phyloP scores from a whole-genome alignment of 768 basidiomycete genomes.

The Aureoboletus auriporus region DNA sequence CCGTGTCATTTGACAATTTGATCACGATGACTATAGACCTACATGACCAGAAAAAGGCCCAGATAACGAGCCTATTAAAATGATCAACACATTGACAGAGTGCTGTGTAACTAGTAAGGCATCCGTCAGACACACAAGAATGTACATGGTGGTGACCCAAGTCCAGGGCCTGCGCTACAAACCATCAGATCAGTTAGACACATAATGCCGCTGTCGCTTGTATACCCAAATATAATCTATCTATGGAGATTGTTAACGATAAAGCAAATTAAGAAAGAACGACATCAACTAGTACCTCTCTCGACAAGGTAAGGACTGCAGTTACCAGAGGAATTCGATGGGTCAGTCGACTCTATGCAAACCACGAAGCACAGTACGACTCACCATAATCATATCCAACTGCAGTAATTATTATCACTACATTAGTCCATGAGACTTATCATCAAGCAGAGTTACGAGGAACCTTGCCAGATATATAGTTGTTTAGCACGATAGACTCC shows the following conservation, averaged over 20 bases:
- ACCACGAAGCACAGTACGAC: neutral
- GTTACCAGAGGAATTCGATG: too few species aligned
- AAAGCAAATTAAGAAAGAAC: too few species aligned
- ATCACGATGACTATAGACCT: neutral
- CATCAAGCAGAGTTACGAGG: neutral
- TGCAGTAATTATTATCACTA: neutral
- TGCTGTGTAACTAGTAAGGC: neutral
- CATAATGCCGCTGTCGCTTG: neutral
- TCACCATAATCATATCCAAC: neutral
- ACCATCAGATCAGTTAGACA: neutral
- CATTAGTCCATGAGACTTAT: neutral
- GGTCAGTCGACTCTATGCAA: too few species aligned
- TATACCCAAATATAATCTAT: constrained; percentile 8
- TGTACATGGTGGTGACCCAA: neutral
- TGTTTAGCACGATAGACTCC: neutral
- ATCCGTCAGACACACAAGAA: neutral
- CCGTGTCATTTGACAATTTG: neutral
- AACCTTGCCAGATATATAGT: neutral
- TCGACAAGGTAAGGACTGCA: constrained; percentile 4
- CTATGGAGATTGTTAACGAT: neutral
- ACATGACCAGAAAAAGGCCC: neutral
- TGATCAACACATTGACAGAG: neutral
- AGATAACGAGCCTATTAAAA: neutral
- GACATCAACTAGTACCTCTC: neutral
- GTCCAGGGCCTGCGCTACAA: constrained; percentile 1